phyloP scores from a whole-genome alignment of 2,329 filamentous ascomycete genomes.

The Colletotrichum sp. region DNA sequence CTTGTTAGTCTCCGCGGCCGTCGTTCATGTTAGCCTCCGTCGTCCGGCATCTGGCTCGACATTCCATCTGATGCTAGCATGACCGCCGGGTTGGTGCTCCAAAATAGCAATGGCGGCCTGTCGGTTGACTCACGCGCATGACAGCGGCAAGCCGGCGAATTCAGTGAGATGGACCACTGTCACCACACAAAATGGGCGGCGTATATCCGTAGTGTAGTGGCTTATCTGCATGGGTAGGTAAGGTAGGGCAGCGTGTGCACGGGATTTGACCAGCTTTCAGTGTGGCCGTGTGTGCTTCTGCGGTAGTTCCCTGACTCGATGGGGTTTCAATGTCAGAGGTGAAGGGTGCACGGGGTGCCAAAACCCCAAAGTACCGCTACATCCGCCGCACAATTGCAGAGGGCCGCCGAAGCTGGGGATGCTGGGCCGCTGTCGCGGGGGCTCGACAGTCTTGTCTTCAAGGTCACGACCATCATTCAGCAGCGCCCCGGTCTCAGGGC shows the following conservation, averaged over 20 bases:
- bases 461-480: background rate
- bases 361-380: conserved; percentile 6
- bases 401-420: background rate
- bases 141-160: conserved; percentile 1
- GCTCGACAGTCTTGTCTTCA: background rate
- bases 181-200: background rate
- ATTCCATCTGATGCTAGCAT: conserved; percentile 1
- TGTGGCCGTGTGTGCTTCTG: background rate
- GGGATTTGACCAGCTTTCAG: background rate
- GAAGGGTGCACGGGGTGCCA: background rate
- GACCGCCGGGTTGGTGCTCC: background rate
- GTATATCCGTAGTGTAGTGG: background rate
- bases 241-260: background rate
- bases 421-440: background rate
- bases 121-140: conserved; percentile 18
- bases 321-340: conserved; percentile 8
- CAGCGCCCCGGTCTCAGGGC: background rate
- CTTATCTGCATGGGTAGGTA: background rate
- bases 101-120: background rate
- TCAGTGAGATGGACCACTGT: background rate
- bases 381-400: background rate
- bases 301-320: conserved; percentile 10
- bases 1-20: background rate
- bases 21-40: background rate
- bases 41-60: background rate